A percentile compares a stretch with the other conserved stretches of the same genome.
phyloP scores from a whole-genome alignment of 495 filamentous ascomycete species.

The Penicillium alfredii region DNA sequence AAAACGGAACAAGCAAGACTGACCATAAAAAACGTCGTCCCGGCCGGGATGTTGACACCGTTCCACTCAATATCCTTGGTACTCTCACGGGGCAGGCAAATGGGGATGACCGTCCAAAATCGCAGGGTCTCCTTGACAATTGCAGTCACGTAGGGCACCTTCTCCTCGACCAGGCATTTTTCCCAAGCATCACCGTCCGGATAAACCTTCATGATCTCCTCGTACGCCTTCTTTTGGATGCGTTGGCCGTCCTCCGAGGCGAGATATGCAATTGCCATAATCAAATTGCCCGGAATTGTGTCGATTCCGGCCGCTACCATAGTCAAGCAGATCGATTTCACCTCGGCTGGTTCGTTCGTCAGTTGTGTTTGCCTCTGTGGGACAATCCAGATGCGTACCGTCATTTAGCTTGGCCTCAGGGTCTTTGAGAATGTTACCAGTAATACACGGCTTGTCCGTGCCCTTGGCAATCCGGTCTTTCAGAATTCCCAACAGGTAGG shows the following conservation, averaged over 20 bases:
- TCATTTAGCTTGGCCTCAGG: constrained; percentile 57
- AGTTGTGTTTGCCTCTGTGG: background rate
- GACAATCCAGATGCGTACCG: constrained; percentile 29
- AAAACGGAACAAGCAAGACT: constrained; percentile 1
- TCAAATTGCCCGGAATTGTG: constrained; percentile 61
- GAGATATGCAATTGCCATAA: constrained; percentile 70
- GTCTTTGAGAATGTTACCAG: constrained; percentile 62
- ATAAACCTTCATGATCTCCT: constrained; percentile 59
- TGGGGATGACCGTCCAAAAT: constrained; percentile 70
- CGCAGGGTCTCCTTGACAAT: constrained; percentile 64
- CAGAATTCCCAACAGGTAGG: constrained; percentile 51
- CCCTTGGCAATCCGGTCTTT: constrained; percentile 55
- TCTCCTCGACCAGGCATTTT: constrained; percentile 59
- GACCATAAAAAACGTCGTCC: constrained; percentile 64
- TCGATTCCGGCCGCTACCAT: constrained; percentile 72
- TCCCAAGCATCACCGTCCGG: constrained; percentile 61
- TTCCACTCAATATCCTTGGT: constrained; percentile 60
- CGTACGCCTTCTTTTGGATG: constrained; percentile 58
- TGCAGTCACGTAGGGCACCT: constrained; percentile 64
- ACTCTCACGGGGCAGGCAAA: constrained; percentile 59
- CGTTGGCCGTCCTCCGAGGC: constrained; percentile 53
- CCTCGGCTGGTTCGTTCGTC: constrained; percentile 43
- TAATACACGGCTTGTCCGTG: constrained; percentile 65
- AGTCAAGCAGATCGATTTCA: constrained; percentile 67
- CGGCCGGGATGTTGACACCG: constrained; percentile 53